These are phyloP conservation scores for Monosporascus sp. DNA, from an alignment of 2,329 filamentous ascomycete species.

Conservation along the genomic window DNA sequence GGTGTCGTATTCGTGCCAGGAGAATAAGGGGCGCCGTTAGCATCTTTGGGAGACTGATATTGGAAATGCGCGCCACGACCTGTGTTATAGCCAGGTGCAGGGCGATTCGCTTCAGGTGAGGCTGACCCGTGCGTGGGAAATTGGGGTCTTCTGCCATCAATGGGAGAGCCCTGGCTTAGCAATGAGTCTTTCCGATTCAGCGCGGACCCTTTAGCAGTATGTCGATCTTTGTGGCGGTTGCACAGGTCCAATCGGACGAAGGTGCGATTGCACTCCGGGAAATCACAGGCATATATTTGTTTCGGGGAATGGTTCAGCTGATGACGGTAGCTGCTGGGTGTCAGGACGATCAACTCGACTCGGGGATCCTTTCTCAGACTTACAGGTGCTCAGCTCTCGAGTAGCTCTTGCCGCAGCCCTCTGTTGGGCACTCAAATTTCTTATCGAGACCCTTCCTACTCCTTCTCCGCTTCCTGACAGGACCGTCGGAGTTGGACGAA, in stretches of 20 bases:
- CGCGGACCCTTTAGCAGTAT: conserved; percentile 73
- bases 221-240: conserved; percentile 75
- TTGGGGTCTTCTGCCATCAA: conserved; percentile 33
- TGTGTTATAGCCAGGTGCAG: conserved; percentile 36
- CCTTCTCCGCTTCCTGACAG: conserved; percentile 56
- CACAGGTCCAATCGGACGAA: conserved; percentile 94
- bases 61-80: conserved; percentile 34
- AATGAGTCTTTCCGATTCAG: conserved; percentile 68
- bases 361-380: conserved; percentile 25
- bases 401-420: conserved; percentile 92
- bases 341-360: conserved; percentile 15
- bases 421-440: conserved; percentile 76
- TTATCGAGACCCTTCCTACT: conserved; percentile 77
- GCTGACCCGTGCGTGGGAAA: conserved; percentile 36
- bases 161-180: conserved; percentile 44
- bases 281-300: conserved; percentile 91
- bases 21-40: conserved; percentile 39
- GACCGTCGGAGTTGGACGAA: conserved; percentile 49
- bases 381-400: conserved; percentile 93
- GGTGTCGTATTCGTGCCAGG: conserved; percentile 40
- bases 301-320: conserved; percentile 95
- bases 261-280: conserved; percentile 79
- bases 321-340: conserved; percentile 62
- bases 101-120: conserved; percentile 43
- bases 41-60: conserved; percentile 42